Evolutionary conservation across 2,329 filamentous ascomycete species (phyloP).

Genomic region (Proliferodiscus dingleyae): DNA sequence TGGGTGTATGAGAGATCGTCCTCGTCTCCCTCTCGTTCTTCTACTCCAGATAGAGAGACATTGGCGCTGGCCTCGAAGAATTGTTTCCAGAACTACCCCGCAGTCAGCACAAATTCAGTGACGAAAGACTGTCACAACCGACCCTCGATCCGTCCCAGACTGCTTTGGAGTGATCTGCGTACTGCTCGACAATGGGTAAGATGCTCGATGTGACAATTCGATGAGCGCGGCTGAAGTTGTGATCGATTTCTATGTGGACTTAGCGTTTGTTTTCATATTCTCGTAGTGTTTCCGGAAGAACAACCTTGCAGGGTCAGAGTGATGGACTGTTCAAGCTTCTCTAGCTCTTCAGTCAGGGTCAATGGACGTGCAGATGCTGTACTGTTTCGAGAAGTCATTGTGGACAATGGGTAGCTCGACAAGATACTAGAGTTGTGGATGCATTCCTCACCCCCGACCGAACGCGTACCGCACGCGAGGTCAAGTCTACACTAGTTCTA

Average conservation of each 20-base stretch:
- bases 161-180: constrained; percentile 85
- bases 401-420: constrained; percentile 1
- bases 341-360: constrained; percentile 88
- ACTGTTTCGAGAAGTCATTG: constrained; percentile 26
- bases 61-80: constrained; percentile 99
- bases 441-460: neutral
- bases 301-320: constrained; percentile 88
- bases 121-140: constrained; percentile 6
- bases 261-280: neutral
- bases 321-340: constrained; percentile 93
- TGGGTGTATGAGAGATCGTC: constrained; percentile 38
- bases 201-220: constrained; percentile 94
- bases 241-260: constrained; percentile 74
- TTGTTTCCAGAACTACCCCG: constrained; percentile 90
- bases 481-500: neutral
- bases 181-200: constrained; percentile 88
- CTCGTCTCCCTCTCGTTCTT: constrained; percentile 66
- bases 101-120: constrained; percentile 12
- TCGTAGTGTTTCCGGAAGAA: constrained; percentile 7
- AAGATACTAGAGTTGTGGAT: no score
- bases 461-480: neutral
- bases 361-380: constrained; percentile 49
- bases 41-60: constrained; percentile 91
- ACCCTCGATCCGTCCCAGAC: constrained; percentile 98
- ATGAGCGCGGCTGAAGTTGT: constrained; percentile 96